These are phyloP conservation scores for Cyclanthera cordifolia DNA, from an alignment of 306 rosid species.

Conservation along the genomic window DNA sequence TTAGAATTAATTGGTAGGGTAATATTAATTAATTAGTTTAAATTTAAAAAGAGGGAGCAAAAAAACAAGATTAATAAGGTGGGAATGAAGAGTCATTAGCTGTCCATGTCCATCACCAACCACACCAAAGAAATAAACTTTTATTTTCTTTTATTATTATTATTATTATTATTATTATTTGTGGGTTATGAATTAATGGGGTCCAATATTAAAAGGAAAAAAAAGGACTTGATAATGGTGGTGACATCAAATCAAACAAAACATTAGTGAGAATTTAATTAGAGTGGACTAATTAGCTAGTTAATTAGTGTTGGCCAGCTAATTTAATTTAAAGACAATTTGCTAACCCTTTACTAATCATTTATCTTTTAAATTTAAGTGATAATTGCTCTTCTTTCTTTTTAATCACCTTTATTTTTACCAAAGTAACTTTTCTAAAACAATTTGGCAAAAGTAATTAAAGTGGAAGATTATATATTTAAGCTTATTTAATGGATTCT, in stretches of 20 bases:
- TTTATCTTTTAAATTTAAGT: neutral
- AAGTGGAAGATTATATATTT: neutral
- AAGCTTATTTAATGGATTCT: neutral
- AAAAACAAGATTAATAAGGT: conserved; percentile 3
- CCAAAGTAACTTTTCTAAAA: neutral
- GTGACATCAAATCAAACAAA: conserved; percentile 13
- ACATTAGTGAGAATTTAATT: neutral
- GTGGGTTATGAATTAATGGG: neutral
- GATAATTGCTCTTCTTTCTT: neutral
- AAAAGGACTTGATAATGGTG: conserved; percentile 5
- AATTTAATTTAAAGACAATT: neutral
- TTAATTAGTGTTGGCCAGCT: conserved; percentile 15
- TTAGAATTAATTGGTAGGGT: neutral
- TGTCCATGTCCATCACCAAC: conserved; percentile 9
- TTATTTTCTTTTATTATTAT: neutral
- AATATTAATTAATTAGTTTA: conserved; percentile 6
- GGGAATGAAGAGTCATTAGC: conserved; percentile 4
- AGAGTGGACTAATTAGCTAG: conserved; percentile 7
- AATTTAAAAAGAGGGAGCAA: neutral
- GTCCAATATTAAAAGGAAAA: conserved; percentile 8
- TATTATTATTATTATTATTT: too few species aligned
- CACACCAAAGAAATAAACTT: conserved; percentile 3
- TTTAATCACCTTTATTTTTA: neutral
- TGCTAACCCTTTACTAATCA: neutral
- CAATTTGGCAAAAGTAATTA: neutral